Base-by-base conservation (phyloP, 2,329 filamentous ascomycete genomes). In the Cladosporium phlei region DNA sequence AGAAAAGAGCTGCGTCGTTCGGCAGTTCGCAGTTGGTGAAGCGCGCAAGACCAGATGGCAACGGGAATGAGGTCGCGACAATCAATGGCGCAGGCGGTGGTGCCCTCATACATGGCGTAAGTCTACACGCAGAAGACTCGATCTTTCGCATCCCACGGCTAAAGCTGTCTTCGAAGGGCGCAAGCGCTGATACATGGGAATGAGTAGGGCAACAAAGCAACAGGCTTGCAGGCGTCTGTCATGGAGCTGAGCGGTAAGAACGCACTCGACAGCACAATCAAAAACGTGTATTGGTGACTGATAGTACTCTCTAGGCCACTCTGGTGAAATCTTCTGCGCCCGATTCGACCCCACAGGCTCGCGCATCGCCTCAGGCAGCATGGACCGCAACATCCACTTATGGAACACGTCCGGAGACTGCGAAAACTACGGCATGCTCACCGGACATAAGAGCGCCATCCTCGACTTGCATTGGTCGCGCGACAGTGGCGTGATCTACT, bases 391-490 rank as follows among this genome's bases (percentile, higher is more conserved):
- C 49, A 93, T 98, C 58, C 88, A 97, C 69, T 78, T 98, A 22
- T 98, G 93, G 93, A 82, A 86, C 59, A 94, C 90, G 2, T 89
- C 91, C 52, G 91, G 89, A 60, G 79, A 88, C 58, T 96, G 91
- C 71, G 87, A 95, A 62, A 98, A 98, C 70, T 96, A 96, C 61
- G 90, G 91, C 50, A 72, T 87, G 21, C 74, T 98, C 43, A 88
- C 76, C 7, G 93, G 93, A 25, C 93, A 98, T 71, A 89, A 88
- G 64, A 88, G 88, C 55, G 93, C 93, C 1, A 74, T 98, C 38
- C 74, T 97, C 20, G 93, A 97, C 67, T 72, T 98, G 35, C 89
- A 95, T 63, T 98, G 93, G 93, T 95, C 93, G 21, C 85, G 93
- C 64, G 93, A 98, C 70, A 94, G 89, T 16, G 82, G 86, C 59